These are phyloP conservation scores for Paecilomyces sp. DNA, from an alignment of 2,329 filamentous ascomycete genomes.

Conservation along the genomic window DNA sequence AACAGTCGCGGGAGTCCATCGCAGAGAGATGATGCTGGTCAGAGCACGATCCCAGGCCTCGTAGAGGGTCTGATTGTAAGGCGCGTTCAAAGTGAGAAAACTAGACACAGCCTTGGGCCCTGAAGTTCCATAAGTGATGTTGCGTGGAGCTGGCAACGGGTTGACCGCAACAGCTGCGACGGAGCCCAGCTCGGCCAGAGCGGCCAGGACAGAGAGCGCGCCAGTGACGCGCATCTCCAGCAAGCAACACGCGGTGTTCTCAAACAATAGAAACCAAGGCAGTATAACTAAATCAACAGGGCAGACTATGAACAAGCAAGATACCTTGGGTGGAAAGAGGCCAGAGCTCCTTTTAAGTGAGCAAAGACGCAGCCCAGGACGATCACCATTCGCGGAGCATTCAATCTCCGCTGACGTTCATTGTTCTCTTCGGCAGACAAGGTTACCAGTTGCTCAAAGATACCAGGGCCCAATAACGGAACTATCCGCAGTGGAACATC, in stretches of 20 bases:
- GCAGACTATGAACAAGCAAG: not conserved
- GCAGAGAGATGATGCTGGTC: conserved; percentile 40
- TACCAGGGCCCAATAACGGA: not conserved
- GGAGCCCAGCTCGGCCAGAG: conserved; percentile 25
- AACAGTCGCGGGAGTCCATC: conserved; percentile 48
- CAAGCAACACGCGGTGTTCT: not conserved
- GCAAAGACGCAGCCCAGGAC: not conserved
- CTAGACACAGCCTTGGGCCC: conserved; percentile 40
- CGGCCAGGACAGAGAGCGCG: conserved; percentile 11
- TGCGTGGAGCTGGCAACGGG: conserved; percentile 47
- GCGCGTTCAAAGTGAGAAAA: conserved; percentile 31
- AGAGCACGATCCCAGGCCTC: conserved; percentile 47
- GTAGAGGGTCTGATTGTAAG: conserved; percentile 30
- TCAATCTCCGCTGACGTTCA: not conserved
- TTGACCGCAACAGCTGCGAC: conserved; percentile 45
- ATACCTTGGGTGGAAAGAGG: not conserved
- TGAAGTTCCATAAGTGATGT: conserved; percentile 46
- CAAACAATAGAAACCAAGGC: not conserved
- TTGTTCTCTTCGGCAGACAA: not conserved
- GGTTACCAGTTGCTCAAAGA: not conserved
- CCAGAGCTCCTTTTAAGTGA: not conserved
- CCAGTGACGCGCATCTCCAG: conserved; percentile 6
- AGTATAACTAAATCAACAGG: not conserved
- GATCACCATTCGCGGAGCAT: not conserved
- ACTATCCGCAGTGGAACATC: not conserved